Evolutionary conservation across 1,139 yeast species (phyloP), one percentile per base, ranked within the genome.

Genomic region (Saccharomyces uvarum): DNA sequence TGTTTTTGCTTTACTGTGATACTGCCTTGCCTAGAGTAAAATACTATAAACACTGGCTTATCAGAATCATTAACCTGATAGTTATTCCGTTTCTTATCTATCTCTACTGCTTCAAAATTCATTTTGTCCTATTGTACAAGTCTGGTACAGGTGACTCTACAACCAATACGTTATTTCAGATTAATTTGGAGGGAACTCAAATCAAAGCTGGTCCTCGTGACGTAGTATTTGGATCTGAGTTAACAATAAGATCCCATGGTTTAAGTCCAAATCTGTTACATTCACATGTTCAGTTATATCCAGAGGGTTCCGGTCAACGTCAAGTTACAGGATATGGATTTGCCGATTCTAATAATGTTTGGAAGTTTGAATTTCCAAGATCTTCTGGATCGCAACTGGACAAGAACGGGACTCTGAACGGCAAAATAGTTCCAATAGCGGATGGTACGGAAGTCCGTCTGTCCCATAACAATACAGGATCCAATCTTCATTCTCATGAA

Each of bases 71-170:
- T 2, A 71, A 83, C 14, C 75, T 95, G 65, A 89, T 93, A 41
- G 49, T 86, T 0, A 72, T 90, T n/a, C 99, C 99, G 1, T 67
- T 81, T 50, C 48, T 78, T 32, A 79, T 93, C 21, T 93, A 91
- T 66, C 70, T 86, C 61, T 64, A 78, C 13, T 80, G 85, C 63
- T 93, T 93, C 76, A 87, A 84, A 70, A 75, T 87, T 50, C 99
- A 93, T 70, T 93, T 93, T 64, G 62, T 76, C 19, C 75, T 91
- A 32, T 77, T 93, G 55, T 83, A 79, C 66, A 84, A 82, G 63
- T 82, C 96, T 2, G 99, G 95, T 8, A 77, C 88, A 0, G 95
- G 91, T 21, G 87, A 85, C 65, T 85, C 88, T 0, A 80, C 89
- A 2, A 81, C 86, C 53, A 83, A 88, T 2, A 79, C 91, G 0